Evolutionary conservation across 2,329 filamentous ascomycete genomes (phyloP), one percentile per base, ranked within the genome.

Genomic region (Colletotrichum sp.): DNA sequence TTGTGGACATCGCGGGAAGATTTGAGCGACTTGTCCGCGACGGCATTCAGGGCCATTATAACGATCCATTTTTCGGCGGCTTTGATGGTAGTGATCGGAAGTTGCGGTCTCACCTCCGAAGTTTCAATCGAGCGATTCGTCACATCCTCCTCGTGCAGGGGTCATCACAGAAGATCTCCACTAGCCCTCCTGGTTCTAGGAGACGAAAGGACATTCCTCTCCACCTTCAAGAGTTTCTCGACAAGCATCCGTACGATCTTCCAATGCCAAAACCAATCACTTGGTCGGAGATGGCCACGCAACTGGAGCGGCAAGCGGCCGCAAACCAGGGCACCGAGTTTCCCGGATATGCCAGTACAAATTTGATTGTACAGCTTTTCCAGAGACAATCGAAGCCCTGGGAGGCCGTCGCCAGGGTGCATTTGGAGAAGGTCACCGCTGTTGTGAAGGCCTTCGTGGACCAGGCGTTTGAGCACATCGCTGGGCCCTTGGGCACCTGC

Each of bases 281-380:
- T 0, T 66, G 71, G 4, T 21, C 16, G 0, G 68, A 79, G 0
- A 75, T 86, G 8, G 73, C 74, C 1, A 21, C 32, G 0, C 77
- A 85, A 9, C 77, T 88, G 0, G 79, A 85, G 74, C 68, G 55
- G 4, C 76, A 83, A 8, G 85, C 83, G 3, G 81, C 83, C 0
- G 77, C 73, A 1, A 86, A 87, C 38, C 85, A 85, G 70, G 87
- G 86, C 1, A 81, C 73, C 2, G 85, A 87, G 62, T 84, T 88
- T 24, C 84, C 86, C 0, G 85, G 85, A 1, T 80, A 80, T 0
- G 79, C 82, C 1, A 88, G 85, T 52, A 79, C 79, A 16, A 80
- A 83, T 0, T 79, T 88, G 6, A 83, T 80, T 0, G 78, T 86
- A 5, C 79, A 84, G 36, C 77, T 88, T 2, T 88, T 89, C 77